Evolutionary conservation across 2,329 filamentous ascomycete species (phyloP).

Genomic region (Plenodomus biglobosus): DNA sequence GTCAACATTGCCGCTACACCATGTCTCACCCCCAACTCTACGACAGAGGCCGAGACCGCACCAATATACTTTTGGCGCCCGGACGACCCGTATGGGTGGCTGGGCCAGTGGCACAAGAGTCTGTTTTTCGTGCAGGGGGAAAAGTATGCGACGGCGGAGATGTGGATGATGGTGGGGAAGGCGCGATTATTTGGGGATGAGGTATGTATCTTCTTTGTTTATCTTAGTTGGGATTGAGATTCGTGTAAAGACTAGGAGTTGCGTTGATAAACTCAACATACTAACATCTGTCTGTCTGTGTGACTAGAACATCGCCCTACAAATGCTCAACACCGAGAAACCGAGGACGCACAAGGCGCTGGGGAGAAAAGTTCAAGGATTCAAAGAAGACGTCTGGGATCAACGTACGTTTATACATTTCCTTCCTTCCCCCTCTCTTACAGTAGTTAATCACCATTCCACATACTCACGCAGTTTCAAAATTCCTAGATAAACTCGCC

Average conservation of each 20-base stretch:
- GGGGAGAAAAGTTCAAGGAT: conserved; percentile 58
- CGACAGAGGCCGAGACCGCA: not conserved
- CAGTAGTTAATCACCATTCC: too few relatives aligned
- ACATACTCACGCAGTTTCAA: not conserved
- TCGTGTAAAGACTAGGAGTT: not conserved
- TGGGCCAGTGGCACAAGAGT: conserved; percentile 64
- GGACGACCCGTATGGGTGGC: conserved; percentile 51
- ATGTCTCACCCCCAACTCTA: not conserved
- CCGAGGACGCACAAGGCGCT: conserved; percentile 57
- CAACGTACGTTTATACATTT: conserved; percentile 21
- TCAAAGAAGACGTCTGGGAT: conserved; percentile 57
- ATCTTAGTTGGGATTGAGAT: not conserved
- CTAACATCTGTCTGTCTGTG: too few relatives aligned
- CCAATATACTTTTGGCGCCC: conserved; percentile 36
- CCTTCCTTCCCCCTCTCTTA: not conserved
- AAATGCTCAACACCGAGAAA: conserved; percentile 53
- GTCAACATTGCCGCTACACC: not conserved
- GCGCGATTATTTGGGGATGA: conserved; percentile 48
- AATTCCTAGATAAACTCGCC: conserved; percentile 47
- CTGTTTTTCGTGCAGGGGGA: conserved; percentile 47
- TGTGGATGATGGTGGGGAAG: conserved; percentile 55
- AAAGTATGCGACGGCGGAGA: conserved; percentile 46
- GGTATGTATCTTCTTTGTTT: not conserved
- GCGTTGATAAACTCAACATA: too few relatives aligned
- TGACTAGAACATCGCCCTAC: conserved; percentile 43